Percentiles rank a stretch among this genome's conserved stretches.
These are phyloP conservation scores for Catharanthus roseus DNA, from an alignment of 257 asterid genomes.

Conservation along the genomic window DNA sequence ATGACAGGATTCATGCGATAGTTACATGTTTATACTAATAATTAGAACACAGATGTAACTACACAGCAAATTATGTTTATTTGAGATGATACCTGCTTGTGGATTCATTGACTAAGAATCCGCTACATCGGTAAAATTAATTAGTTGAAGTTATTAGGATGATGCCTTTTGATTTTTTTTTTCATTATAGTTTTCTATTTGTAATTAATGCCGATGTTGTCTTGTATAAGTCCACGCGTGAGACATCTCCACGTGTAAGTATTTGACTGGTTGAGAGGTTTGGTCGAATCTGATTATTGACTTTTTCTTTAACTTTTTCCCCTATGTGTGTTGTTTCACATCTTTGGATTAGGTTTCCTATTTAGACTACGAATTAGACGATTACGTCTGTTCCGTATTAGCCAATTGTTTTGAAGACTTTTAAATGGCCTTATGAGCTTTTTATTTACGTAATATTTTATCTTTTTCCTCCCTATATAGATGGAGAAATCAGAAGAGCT, in stretches of 20 bases:
- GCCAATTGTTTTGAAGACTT: not conserved
- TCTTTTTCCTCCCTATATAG: conserved; percentile 30
- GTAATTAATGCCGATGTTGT: no score
- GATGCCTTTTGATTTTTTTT: not conserved
- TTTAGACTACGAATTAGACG: not conserved
- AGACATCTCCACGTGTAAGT: not conserved
- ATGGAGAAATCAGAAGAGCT: conserved; percentile 71
- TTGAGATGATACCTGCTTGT: not conserved
- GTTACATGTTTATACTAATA: not conserved
- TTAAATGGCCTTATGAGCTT: not conserved
- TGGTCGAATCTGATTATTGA: not conserved
- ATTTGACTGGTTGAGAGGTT: not conserved
- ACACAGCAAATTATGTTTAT: not conserved
- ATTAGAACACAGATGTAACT: not conserved
- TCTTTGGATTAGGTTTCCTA: not conserved
- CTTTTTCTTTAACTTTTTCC: not conserved
- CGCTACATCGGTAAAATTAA: not conserved
- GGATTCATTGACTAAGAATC: not conserved
- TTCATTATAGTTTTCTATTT: not conserved
- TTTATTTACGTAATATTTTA: not conserved
- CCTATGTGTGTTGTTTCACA: not conserved
- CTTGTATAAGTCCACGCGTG: no score
- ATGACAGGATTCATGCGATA: not conserved
- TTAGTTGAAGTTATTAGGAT: not conserved
- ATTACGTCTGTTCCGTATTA: not conserved